These are phyloP conservation scores for Balakata baccata DNA, from an alignment of 345 rosid species.

Conservation along the genomic window DNA sequence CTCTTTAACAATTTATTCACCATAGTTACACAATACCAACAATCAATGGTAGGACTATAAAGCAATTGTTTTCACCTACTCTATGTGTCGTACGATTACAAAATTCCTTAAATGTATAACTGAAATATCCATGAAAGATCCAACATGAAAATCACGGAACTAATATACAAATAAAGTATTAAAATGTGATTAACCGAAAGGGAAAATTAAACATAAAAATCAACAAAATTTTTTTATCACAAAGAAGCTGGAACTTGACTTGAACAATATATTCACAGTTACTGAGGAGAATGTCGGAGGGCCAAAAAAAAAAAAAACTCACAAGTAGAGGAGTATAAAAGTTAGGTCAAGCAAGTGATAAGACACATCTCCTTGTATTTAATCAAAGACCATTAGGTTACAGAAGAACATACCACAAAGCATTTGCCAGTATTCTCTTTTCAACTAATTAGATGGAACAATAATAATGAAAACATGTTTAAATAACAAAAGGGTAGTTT, in stretches of 20 bases:
- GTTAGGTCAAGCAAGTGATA: not conserved
- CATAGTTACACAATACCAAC: slow-evolving; percentile 12
- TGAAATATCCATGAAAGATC: not conserved
- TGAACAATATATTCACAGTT: not conserved
- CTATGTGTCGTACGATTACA: not conserved
- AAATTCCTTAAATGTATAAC: not conserved
- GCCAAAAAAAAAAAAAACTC: not conserved
- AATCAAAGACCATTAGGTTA: not conserved
- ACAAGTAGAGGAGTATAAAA: not conserved
- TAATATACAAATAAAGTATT: not conserved
- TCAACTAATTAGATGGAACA: not conserved
- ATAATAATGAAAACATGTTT: not conserved
- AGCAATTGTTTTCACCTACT: not conserved
- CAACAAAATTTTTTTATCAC: not conserved
- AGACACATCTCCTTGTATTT: not conserved
- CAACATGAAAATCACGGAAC: not conserved
- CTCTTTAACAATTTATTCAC: not conserved
- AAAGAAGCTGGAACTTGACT: not conserved
- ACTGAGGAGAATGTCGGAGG: not conserved
- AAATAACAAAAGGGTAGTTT: not conserved
- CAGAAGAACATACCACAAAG: not conserved
- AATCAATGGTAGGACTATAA: slow-evolving; percentile 3
- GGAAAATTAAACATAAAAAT: not conserved
- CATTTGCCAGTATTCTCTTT: not conserved
- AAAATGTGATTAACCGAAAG: not conserved